phyloP scores from a whole-genome alignment of 1,139 yeast species.

The Dujonia santamariae region DNA sequence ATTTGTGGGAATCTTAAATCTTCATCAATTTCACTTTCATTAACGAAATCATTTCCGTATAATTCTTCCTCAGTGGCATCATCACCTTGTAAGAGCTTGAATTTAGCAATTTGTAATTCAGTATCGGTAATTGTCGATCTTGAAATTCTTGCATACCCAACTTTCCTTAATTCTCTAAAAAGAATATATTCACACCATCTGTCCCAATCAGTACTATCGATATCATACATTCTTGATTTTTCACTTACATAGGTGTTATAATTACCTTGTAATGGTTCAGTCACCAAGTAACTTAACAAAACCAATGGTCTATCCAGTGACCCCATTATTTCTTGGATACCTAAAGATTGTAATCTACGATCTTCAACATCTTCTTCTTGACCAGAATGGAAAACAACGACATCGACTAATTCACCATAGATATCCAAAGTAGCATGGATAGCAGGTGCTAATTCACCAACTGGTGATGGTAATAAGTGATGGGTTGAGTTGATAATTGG shows the following conservation, averaged over 20 bases:
- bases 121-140: conserved; percentile 95
- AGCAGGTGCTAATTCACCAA: conserved; percentile 97
- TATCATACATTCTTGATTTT: conserved; percentile 83
- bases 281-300: conserved; percentile 83
- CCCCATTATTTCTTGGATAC: conserved; percentile 78
- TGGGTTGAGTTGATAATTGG: conserved; percentile 90
- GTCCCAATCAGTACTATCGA: conserved; percentile 92
- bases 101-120: conserved; percentile 92
- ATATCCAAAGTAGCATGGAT: conserved; percentile 93
- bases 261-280: conserved; percentile 82
- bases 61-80: conserved; percentile 32
- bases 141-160: conserved; percentile 91
- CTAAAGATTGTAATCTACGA: conserved; percentile 80
- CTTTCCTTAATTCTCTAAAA: conserved; percentile 80
- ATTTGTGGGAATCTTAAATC: conserved; percentile 75
- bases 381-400: conserved; percentile 96
- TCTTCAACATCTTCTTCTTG: conserved; percentile 97
- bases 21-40: conserved; percentile 55
- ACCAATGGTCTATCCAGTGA: conserved; percentile 73
- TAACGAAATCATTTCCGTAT: conserved; percentile 55
- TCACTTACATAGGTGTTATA: conserved; percentile 89
- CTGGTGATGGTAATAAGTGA: conserved; percentile 89
- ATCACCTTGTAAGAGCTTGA: conserved; percentile 56
- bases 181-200: conserved; percentile 98
- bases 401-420: conserved; percentile 82